Base-by-base conservation (phyloP, 345 rosid genomes). In the Dimocarpus longan region DNA sequence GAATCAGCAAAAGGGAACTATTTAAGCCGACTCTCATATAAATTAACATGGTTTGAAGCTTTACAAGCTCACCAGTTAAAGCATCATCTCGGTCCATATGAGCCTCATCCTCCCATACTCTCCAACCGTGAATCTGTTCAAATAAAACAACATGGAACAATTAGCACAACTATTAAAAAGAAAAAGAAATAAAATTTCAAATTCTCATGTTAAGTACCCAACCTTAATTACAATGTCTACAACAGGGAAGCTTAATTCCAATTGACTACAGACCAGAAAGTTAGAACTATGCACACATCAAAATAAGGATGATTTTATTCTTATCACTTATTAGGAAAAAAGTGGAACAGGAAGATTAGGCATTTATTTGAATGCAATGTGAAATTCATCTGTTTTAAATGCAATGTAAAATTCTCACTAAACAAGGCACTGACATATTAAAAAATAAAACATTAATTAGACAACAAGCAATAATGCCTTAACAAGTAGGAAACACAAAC, bases 71-170 rank as follows among this genome's bases (percentile, higher is more conserved):
- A 96, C 99, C 97, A 80, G 87, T 82, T 83, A 90, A 83, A 69
- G 76, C 80, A 82, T 88, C 89, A 46, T 87, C 88, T 44, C 80
- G 84, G 78, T 94, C 97, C 88, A 70, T 79, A 74, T 66, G 95
- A 87, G 97, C 97, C 80, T 84, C 91, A 37, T 90, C 97, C 84
- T 96, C 99, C 98, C 99, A 96, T 5, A 64, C 82, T 82, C 95
- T 93, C 99, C 99, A 94, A 80, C 97, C 87, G 82, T 91, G 98
- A 83, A 94, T 90, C 99, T 95, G 82, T 56, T 77, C 46, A 87
- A 78, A 78, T 42, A 76, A 66, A 44, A 74, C 50, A 81, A 70
- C 39, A 54, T 22, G 18, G 67, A 81, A 77, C 62, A 69, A 78
- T 73, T 24, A 77, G 71, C 37, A 54, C 37, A 66, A 65, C 66